Base-by-base conservation (phyloP, 176 grass and related monocot genomes). In the Urochloa ruziziensis region DNA sequence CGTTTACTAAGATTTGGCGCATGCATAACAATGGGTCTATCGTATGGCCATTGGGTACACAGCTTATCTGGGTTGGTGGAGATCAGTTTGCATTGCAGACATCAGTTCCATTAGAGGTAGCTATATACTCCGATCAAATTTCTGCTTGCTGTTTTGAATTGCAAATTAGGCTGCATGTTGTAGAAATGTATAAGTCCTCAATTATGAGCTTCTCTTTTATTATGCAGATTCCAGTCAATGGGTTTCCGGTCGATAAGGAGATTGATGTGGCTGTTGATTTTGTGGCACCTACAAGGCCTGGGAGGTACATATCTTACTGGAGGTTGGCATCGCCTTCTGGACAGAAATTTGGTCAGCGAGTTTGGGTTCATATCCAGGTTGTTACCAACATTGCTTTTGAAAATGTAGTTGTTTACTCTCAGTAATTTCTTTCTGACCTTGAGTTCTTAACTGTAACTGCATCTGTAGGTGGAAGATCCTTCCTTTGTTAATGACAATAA, bases 341-440 rank as follows among this genome's bases (percentile, higher is more conserved):
- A 62, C 91, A 96, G 54, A 99, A 92, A 67, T 99, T 99, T 83
- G 96, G 96, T 48, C 93, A 96, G 69, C 89, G 87, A 36, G 96
- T 99, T 89, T 99, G 96, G 96, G 93, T 96, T 88, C 88, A 96
- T 85, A 91, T 99, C 76, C 93, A 94, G 93, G 96, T 99, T 67
- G 46, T 76, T 84, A 57, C 58, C 40, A 32, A 25, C 60, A 56
- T 89, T 74, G 13, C 40, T 73, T 88, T 83, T 27, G 16, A 80
- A 53, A 5, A 24, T 27, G 11, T 54, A 42, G 36, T 74, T 58
- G 35, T 46, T 46, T 67, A 32, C 42, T 72, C 13, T 37, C 29
- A 36, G 18, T 47, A 28, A 4, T 33, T 11, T 19, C 47, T 77
- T 77, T 84, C 61, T 74, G 33, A 40, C 25, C 67, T 66, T n/a